Evolutionary conservation across 2,329 filamentous ascomycete species (phyloP).

Genomic region (Nakataea oryzae): DNA sequence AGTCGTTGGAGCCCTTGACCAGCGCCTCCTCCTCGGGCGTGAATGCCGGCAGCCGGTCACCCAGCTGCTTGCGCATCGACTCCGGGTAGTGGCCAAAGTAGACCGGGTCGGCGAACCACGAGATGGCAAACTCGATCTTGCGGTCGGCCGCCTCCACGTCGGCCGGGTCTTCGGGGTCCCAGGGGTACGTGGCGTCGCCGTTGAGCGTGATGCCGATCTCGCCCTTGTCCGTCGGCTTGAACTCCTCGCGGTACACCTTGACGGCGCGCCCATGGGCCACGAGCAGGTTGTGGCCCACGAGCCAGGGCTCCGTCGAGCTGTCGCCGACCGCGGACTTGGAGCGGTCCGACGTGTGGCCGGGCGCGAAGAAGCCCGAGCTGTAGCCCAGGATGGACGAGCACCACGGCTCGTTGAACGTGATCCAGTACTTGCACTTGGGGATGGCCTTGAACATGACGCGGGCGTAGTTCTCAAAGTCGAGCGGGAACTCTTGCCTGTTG

Average conservation of each 20-base stretch:
- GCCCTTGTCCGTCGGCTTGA: conserved; percentile 61
- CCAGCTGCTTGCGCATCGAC: conserved; percentile 74
- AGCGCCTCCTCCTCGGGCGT: conserved; percentile 61
- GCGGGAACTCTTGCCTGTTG: conserved; percentile 72
- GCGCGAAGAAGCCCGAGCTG: conserved; percentile 66
- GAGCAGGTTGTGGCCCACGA: conserved; percentile 69
- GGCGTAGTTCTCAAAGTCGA: conserved; percentile 72
- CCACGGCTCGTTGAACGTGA: conserved; percentile 87
- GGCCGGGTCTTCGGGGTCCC: conserved; percentile 64
- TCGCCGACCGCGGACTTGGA: conserved; percentile 61
- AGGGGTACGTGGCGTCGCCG: conserved; percentile 74
- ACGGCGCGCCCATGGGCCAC: conserved; percentile 73
- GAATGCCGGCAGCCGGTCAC: conserved; percentile 64
- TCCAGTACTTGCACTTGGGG: conserved; percentile 75
- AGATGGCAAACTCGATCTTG: conserved; percentile 80
- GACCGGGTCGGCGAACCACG: conserved; percentile 81
- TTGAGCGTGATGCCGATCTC: conserved; percentile 85
- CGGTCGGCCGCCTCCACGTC: conserved; percentile 69
- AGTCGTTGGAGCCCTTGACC: conserved; percentile 82
- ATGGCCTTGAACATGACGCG: conserved; percentile 65
- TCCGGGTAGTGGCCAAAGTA: conserved; percentile 78
- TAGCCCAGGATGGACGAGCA: conserved; percentile 76
- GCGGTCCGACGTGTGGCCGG: conserved; percentile 71
- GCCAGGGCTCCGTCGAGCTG: conserved; percentile 69
- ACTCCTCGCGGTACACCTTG: conserved; percentile 73